Base-by-base conservation (phyloP, 257 asterid species). In the Solanum pimpinellifolium region DNA sequence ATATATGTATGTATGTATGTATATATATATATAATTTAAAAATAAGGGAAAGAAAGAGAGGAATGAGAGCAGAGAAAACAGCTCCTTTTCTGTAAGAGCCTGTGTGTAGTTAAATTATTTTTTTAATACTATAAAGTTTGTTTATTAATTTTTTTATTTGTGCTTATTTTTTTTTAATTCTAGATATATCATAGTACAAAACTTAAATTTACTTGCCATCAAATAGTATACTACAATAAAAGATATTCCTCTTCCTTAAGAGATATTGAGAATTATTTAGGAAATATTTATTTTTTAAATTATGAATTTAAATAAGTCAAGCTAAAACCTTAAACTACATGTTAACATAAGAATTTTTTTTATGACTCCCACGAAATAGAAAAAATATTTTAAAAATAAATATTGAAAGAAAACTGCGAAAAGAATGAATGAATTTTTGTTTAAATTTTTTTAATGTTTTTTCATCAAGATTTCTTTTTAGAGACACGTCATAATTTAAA, bases 381-480 rank as follows among this genome's bases (percentile, higher is more conserved):
- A 3, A 72, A 4, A 16, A 33, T 72, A 72, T 7, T 70, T 16
- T 15, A 10, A 70, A 33, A 70, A 33, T 7, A 11, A 69, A 69
- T 29, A 25, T 66, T 66, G 1, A 68, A 13, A 27, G 41, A 29
- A 6, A 70, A 70, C 2, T 31, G 7, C 1, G 25, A 70, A 8
- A 7, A 2, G 1, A 33, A 16, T 0, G 35, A 3, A 2, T 0
- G 13, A 35, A 9, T 72, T 4, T 16, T 72, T 33, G 1, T 6
- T 5, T 33, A 72, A 2, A 9, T 18, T 35, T 4, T 35, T 10
- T 37, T 33, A 2, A 72, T 0, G 0, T 5, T 73, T 74, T 73
- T 2, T 7, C 11, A 70, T 70, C 9, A 16, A 5, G 15, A 31
- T 70, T 72, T 33, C 14, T 18, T 11, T 69, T 69, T 2, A 9